Conservation (phyloP, 169 alveolate species). For the Plasmodium inui region DNA sequence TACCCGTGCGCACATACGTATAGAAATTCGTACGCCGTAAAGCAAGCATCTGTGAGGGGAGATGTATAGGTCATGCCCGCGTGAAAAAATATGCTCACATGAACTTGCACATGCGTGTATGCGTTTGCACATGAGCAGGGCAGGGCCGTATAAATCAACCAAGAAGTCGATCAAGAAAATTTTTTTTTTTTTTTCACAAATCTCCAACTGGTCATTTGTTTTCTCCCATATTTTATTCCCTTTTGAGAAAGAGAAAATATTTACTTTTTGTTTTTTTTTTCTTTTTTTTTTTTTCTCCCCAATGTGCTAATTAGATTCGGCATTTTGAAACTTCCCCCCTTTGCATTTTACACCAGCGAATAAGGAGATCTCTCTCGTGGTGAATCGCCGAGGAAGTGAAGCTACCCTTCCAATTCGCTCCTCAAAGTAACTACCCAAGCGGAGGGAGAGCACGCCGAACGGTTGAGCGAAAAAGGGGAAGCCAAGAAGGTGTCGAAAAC, state of each 20-base stretch:
- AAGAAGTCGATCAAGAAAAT: neutral
- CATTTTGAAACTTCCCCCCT: neutral
- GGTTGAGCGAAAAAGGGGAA: neutral
- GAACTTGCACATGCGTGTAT: neutral
- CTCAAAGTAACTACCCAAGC: neutral
- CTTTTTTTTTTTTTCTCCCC: neutral
- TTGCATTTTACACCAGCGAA: neutral
- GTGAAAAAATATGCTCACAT: neutral
- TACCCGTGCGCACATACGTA: neutral
- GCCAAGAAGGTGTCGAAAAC: neutral
- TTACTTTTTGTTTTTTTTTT: neutral
- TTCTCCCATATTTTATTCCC: neutral
- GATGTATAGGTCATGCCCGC: neutral
- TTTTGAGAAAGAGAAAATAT: neutral
- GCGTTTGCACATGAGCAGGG: neutral
- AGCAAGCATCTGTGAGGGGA: neutral
- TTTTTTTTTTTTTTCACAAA: neutral
- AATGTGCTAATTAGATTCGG: neutral
- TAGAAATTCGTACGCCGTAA: neutral
- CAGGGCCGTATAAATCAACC: neutral
- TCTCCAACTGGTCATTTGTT: neutral
- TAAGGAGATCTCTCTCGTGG: neutral
- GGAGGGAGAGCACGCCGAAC: neutral
- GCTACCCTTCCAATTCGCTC: neutral
- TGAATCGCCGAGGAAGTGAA: neutral